Percentiles rank a stretch among this genome's conserved stretches.
phyloP scores from a whole-genome alignment of 2,329 filamentous ascomycete species.

The Cadophora sp. region DNA sequence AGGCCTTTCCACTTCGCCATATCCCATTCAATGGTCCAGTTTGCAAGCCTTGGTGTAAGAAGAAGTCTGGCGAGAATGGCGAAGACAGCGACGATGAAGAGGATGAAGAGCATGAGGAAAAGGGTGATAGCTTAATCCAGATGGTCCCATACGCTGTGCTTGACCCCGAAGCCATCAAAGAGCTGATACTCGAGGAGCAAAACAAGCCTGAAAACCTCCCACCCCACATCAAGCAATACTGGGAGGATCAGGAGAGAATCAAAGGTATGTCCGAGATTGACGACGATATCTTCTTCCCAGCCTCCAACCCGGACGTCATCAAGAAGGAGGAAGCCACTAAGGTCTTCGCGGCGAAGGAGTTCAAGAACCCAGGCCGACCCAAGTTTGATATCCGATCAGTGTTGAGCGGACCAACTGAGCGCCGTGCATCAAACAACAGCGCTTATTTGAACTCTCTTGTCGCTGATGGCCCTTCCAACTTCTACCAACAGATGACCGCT shows the following conservation, averaged over 20 bases:
- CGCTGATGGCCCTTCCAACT: background rate
- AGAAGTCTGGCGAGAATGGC: background rate
- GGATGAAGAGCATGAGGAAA: background rate
- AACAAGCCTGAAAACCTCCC: background rate
- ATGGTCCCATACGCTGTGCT: conserved; percentile 1
- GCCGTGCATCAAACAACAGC: background rate
- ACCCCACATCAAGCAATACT: conserved; percentile 1
- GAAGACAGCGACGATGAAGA: background rate
- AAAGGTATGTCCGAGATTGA: conserved; percentile 9
- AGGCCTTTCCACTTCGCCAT: conserved; percentile 1
- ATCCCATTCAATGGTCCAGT: conserved; percentile 10
- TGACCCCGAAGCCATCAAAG: background rate
- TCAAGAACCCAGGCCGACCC: background rate
- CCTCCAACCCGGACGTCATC: background rate
- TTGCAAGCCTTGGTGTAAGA: background rate
- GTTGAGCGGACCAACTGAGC: background rate
- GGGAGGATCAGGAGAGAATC: conserved; percentile 11
- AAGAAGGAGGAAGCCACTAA: background rate
- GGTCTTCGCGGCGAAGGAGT: background rate
- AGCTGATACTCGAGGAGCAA: background rate
- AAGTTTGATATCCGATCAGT: conserved; percentile 1
- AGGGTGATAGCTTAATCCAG: background rate
- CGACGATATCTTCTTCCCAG: conserved; percentile 11
- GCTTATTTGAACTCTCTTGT: background rate
- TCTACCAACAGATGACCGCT: background rate